These are phyloP conservation scores for Diaporthe ampelina DNA, from an alignment of 2,329 filamentous ascomycete genomes.

Conservation along the genomic window DNA sequence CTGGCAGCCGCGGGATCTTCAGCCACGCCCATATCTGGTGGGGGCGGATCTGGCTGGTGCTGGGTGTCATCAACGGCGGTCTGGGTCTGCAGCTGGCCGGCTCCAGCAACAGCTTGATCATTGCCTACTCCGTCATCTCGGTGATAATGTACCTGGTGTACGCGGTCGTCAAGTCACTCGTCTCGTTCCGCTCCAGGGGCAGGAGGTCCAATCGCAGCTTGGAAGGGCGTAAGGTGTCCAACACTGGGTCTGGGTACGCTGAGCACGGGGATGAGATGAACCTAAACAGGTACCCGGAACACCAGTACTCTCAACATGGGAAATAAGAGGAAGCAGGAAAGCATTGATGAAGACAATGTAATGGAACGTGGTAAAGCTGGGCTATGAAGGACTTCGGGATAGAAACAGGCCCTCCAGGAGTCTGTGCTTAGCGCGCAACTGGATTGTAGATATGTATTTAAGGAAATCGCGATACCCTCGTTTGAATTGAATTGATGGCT, in stretches of 20 bases:
- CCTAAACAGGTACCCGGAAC: slow-evolving; percentile 25
- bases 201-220: background rate
- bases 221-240: slow-evolving; percentile 23
- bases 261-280: slow-evolving; percentile 36
- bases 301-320: background rate
- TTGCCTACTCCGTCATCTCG: slow-evolving; percentile 70
- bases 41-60: slow-evolving; percentile 68
- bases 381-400: background rate
- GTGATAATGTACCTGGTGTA: slow-evolving; percentile 64
- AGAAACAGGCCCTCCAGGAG: background rate
- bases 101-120: slow-evolving; percentile 57
- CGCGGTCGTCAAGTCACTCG: slow-evolving; percentile 49
- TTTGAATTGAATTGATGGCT: background rate
- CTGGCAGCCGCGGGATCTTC: slow-evolving; percentile 62
- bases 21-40: slow-evolving; percentile 74
- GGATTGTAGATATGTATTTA: background rate
- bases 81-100: slow-evolving; percentile 68
- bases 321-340: slow-evolving; percentile 12
- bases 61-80: slow-evolving; percentile 75
- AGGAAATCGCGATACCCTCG: slow-evolving; percentile 6
- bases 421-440: background rate
- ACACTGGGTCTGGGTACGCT: slow-evolving; percentile 16
- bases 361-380: background rate
- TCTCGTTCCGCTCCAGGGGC: slow-evolving; percentile 24
- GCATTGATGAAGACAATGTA: background rate